Evolutionary conservation across 192 early-diverging fungal genomes (phyloP).

Genomic region (Thoreauomyces humboldtii): DNA sequence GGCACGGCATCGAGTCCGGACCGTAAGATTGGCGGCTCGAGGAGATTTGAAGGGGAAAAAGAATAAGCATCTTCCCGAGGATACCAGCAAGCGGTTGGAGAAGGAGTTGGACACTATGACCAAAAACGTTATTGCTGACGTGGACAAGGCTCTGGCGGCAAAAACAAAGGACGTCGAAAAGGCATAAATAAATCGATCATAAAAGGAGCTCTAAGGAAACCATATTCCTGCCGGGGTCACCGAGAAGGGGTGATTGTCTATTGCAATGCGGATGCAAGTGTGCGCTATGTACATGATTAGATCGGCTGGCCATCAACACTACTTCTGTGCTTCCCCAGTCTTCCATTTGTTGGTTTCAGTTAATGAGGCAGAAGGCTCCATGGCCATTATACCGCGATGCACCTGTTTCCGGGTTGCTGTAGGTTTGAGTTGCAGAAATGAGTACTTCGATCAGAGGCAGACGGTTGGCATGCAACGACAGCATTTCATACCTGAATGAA

Average conservation of each 20-base stretch:
- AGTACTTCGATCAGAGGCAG: neutral
- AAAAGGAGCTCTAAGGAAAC: no score
- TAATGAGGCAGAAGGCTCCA: slow-evolving; percentile 15
- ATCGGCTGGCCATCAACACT: no score
- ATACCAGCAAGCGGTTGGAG: slow-evolving; percentile 58
- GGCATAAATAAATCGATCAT: no score
- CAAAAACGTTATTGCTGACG: slow-evolving; percentile 32
- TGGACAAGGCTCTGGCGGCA: slow-evolving; percentile 63
- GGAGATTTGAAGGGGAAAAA: slow-evolving; percentile 68
- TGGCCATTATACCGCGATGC: slow-evolving; percentile 42
- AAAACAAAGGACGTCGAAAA: slow-evolving; percentile 69
- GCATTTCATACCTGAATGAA: slow-evolving; percentile 46
- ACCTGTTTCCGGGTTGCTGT: slow-evolving; percentile 52
- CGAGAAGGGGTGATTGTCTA: no score
- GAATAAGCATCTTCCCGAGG: slow-evolving; percentile 48
- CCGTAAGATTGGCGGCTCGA: slow-evolving; percentile 69
- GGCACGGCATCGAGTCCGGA: slow-evolving; percentile 64
- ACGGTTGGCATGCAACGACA: neutral
- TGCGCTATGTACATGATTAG: no score
- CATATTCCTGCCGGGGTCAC: no score
- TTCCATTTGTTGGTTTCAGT: slow-evolving; percentile 10
- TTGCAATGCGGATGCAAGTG: no score
- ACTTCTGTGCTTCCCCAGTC: no score
- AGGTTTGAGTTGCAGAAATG: no score
- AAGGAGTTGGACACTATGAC: slow-evolving; percentile 43